phyloP scores from a whole-genome alignment of 2,329 filamentous ascomycete genomes.

The Colletotrichum truncatum region DNA sequence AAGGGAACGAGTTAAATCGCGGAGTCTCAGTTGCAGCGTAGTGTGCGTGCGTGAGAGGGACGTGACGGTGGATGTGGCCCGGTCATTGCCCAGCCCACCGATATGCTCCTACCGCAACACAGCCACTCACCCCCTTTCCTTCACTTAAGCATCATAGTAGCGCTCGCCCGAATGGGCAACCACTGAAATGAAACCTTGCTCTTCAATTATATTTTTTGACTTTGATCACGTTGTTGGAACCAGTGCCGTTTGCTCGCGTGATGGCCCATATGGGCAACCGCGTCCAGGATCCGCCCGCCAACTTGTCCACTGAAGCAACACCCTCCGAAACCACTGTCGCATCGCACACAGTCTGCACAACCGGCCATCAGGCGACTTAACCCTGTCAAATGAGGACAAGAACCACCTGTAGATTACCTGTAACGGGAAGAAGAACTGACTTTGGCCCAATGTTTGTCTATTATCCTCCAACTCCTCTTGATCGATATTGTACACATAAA shows the following conservation, averaged over 20 bases:
- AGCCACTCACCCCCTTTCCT: constrained; percentile 10
- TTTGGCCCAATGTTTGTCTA: constrained; percentile 21
- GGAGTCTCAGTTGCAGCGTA: constrained; percentile 26
- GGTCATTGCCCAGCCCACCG: constrained; percentile 21
- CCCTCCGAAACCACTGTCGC: constrained; percentile 38
- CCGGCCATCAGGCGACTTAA: constrained; percentile 40
- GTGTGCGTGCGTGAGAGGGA: constrained; percentile 15
- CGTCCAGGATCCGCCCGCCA: neutral
- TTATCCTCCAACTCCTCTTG: constrained; percentile 22
- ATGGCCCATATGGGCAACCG: neutral
- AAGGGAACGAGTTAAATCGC: constrained; percentile 26
- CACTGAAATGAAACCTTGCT: neutral
- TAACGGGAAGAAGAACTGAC: neutral
- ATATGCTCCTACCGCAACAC: constrained; percentile 6
- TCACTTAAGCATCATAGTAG: neutral
- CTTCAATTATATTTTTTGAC: neutral
- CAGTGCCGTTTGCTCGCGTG: neutral
- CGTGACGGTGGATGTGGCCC: constrained; percentile 18
- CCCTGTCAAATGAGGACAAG: constrained; percentile 36
- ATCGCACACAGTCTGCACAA: constrained; percentile 40
- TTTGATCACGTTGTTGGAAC: neutral
- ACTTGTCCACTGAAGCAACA: constrained; percentile 20
- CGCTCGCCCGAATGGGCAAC: neutral
- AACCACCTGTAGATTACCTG: neutral
- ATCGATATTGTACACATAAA: constrained; percentile 30